These are phyloP conservation scores for Blastocystis sp. DNA, from an alignment of 352 stramenopile genomes.

Conservation along the genomic window DNA sequence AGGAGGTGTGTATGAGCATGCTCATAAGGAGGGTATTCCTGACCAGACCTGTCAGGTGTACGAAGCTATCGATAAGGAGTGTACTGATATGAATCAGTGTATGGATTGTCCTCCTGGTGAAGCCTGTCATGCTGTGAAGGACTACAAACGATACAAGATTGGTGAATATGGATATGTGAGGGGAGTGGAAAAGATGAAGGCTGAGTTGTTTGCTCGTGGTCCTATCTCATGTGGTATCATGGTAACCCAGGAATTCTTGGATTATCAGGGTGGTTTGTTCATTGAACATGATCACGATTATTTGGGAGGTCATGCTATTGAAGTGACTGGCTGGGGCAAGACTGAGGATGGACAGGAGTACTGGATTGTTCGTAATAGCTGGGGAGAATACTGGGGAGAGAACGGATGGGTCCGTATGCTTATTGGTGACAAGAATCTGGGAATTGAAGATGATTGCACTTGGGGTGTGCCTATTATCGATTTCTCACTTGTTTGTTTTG, in stretches of 20 bases:
- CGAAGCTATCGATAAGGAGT: constrained; percentile 75
- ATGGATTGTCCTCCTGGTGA: constrained; percentile 63
- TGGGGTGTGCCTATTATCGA: constrained; percentile 75
- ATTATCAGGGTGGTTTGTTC: constrained; percentile 76
- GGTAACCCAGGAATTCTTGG: constrained; percentile 76
- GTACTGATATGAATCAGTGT: constrained; percentile 73
- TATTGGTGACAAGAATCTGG: constrained; percentile 80
- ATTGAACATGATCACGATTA: constrained; percentile 75
- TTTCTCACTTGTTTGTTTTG: constrained; percentile 59
- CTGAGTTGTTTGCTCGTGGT: constrained; percentile 80
- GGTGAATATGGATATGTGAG: constrained; percentile 79
- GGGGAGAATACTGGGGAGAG: constrained; percentile 82
- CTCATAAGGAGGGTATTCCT: constrained; percentile 77
- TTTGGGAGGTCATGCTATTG: constrained; percentile 80
- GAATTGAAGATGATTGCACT: constrained; percentile 73
- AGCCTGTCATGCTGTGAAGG: constrained; percentile 74
- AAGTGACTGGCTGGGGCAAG: constrained; percentile 77
- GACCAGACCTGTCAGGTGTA: constrained; percentile 84
- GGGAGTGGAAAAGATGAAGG: constrained; percentile 79
- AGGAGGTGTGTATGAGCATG: constrained; percentile 82
- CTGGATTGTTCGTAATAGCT: constrained; percentile 83
- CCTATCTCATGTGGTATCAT: constrained; percentile 79
- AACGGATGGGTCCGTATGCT: constrained; percentile 82
- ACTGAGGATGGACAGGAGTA: constrained; percentile 80
- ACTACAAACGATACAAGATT: constrained; percentile 80